Conservation (phyloP, 106 monocot species). For the Dendrobium officinale region DNA sequence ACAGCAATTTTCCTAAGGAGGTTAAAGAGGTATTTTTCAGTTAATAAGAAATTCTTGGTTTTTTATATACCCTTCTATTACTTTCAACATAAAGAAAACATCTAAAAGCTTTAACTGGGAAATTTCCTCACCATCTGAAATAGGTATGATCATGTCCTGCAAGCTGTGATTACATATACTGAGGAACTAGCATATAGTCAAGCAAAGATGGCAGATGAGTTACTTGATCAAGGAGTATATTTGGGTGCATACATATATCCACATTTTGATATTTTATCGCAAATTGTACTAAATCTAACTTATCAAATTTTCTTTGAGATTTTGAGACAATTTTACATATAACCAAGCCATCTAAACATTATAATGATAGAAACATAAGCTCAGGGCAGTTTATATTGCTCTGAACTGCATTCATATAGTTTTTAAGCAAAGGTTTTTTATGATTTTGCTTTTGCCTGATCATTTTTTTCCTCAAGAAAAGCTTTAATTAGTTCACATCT, state of each 20-base stretch:
- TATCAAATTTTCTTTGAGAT: background rate
- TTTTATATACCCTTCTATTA: background rate
- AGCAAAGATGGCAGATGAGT: constrained; percentile 76
- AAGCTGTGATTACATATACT: constrained; percentile 72
- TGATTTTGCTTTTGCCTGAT: background rate
- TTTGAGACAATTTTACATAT: background rate
- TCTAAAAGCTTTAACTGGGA: background rate
- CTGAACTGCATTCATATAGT: no score
- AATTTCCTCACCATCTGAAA: background rate
- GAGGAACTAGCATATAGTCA: constrained; percentile 72
- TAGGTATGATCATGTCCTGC: constrained; percentile 74
- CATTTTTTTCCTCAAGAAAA: background rate
- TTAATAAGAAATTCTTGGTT: constrained; percentile 1
- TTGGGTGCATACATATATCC: constrained; percentile 37
- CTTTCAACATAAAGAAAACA: background rate
- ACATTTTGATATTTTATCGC: background rate
- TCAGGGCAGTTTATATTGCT: no score
- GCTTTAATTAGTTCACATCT: background rate
- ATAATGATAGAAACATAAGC: background rate
- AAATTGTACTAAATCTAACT: background rate
- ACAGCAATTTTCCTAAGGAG: constrained; percentile 64
- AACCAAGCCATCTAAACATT: background rate
- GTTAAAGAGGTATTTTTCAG: constrained; percentile 52
- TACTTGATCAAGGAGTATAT: constrained; percentile 69
- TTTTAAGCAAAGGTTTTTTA: background rate